Evolutionary conservation across 2,329 filamentous ascomycete species (phyloP).

Genomic region (Nemania sp.): DNA sequence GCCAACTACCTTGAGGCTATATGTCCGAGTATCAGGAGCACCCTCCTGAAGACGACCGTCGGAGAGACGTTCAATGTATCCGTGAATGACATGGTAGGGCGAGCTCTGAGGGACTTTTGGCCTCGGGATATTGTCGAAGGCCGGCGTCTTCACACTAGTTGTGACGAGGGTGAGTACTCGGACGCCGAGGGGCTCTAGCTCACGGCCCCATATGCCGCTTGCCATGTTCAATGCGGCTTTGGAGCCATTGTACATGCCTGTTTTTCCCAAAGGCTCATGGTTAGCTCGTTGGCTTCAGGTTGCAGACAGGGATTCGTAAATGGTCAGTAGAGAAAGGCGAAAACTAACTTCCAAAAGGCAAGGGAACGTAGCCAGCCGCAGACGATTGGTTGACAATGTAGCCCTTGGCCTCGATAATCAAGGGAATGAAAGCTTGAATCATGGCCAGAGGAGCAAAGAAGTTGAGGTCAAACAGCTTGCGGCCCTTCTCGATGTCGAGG

Average conservation of each 20-base stretch:
- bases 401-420: conserved; percentile 35
- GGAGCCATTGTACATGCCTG: conserved; percentile 35
- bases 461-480: conserved; percentile 42
- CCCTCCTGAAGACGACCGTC: background rate
- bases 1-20: background rate
- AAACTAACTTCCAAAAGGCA: no score
- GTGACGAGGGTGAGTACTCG: conserved; percentile 45
- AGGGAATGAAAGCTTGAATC: conserved; percentile 41
- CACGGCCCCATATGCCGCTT: conserved; percentile 47
- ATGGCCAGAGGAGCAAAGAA: conserved; percentile 41
- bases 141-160: conserved; percentile 34
- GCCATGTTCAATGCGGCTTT: conserved; percentile 52
- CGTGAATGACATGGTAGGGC: background rate
- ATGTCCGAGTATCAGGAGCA: background rate
- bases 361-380: conserved; percentile 36
- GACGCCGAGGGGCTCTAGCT: conserved; percentile 52
- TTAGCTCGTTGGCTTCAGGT: no score
- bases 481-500: conserved; percentile 36
- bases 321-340: no score
- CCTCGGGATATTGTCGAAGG: background rate
- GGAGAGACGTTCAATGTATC: background rate
- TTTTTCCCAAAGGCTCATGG: no score
- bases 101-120: background rate
- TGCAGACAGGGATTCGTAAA: no score
- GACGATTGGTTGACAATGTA: conserved; percentile 45